Evolutionary conservation across 139 green algal genomes (phyloP).

Genomic region (Nannochloris sp.): DNA sequence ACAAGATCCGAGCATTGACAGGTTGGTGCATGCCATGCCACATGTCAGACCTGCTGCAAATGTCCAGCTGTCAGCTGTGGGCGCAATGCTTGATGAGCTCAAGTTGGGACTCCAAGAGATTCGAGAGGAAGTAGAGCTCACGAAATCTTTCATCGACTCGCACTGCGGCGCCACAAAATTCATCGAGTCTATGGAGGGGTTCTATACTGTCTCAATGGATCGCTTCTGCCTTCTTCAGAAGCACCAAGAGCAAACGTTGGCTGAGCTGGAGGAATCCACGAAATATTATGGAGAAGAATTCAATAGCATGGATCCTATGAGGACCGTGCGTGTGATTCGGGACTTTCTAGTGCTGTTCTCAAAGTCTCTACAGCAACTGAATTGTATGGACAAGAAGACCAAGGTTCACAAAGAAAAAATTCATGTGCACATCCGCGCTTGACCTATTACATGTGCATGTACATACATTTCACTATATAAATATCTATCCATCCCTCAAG

Average conservation of each 20-base stretch:
- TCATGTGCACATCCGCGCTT: neutral
- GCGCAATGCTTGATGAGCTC: constrained; percentile 41
- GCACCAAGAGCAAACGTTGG: constrained; percentile 11
- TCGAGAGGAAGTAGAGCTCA: constrained; percentile 27
- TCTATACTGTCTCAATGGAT: constrained; percentile 20
- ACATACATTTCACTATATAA: too few species aligned
- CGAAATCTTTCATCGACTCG: neutral
- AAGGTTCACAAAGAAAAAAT: neutral
- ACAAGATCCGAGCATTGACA: constrained; percentile 19
- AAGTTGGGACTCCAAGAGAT: constrained; percentile 25
- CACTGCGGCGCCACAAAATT: constrained; percentile 12
- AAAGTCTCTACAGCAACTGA: constrained; percentile 34
- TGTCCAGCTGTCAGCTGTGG: constrained; percentile 44
- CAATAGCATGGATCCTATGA: constrained; percentile 26
- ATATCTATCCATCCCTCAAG: constrained; percentile 35
- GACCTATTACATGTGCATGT: too few species aligned
- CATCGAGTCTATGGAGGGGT: constrained; percentile 31
- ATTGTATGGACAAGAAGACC: neutral
- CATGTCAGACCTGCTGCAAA: constrained; percentile 37
- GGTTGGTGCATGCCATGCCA: constrained; percentile 32
- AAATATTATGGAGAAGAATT: constrained; percentile 53
- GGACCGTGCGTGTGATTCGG: constrained; percentile 34
- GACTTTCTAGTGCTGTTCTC: constrained; percentile 54
- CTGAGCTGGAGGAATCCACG: constrained; percentile 24
- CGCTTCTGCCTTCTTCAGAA: constrained; percentile 31